Base-by-base conservation (phyloP, 257 asterid genomes). In the Prunella vulgaris region DNA sequence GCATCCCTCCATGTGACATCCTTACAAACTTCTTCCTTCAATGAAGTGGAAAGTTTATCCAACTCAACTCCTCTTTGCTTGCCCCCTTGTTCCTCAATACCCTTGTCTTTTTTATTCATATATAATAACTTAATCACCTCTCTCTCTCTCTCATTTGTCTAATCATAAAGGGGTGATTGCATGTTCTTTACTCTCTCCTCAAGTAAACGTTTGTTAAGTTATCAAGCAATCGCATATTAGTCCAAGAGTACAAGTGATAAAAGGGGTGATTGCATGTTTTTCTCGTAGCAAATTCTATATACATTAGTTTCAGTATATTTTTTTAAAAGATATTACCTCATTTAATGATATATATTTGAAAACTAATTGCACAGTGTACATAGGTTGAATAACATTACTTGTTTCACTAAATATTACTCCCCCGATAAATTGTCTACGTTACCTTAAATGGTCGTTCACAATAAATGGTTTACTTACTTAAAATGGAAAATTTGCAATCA, bases 121-220 rank as follows among this genome's bases (percentile, higher is more conserved):
- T 53, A 14, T 12, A 65, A 30, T 13, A 17, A 20, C 15, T n/a
- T 14, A 70, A 33, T 30, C 69, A 5, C 14, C 58, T 33, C 66
- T 32, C 68, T 17, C 77, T 58, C 70, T 40, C 32, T 61, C 44
- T 77, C 12, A 49, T 18, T 52, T 74, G 22, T 72, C 73, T 51
- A 79, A 60, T 79, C 74, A 70, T 70, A 14, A 76, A 74, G 72
- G 71, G 78, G 40, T 68, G 86, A 71, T 83, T 78, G 60, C 76
- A 78, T 86, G 90, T 84, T 83, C 96, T 79, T 88, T 86, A 70
- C 96, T 84, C 91, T 82, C 78, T 12, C 79, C 74, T 77, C 84
- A 86, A 86, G 93, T 59, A 77, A 83, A 76, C 78, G 51, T 20
- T 18, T 8, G 27, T 18, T 21, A 52, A 72, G 77, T 56, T 66